Percentiles rank a stretch among this genome's conserved stretches.
These are phyloP conservation scores for Pseudopithomyces maydicus DNA, from an alignment of 2,329 filamentous ascomycete species.

Conservation along the genomic window DNA sequence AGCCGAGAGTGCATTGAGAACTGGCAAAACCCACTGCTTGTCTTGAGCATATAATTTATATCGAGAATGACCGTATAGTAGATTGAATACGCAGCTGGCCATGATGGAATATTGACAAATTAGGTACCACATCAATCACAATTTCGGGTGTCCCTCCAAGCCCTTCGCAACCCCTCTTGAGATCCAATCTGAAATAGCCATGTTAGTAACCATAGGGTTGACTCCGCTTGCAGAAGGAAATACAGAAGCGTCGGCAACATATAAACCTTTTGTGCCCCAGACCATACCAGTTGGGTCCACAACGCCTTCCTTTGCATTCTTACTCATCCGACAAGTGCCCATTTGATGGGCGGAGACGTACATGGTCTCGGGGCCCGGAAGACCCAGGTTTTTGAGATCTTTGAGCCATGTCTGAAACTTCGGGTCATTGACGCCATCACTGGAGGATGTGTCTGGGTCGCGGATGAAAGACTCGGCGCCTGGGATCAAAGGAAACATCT, in stretches of 20 bases:
- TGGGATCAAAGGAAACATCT: slow-evolving; percentile 72
- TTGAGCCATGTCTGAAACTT: slow-evolving; percentile 67
- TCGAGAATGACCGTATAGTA: no score
- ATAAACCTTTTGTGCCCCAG: slow-evolving; percentile 70
- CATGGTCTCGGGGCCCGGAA: slow-evolving; percentile 56
- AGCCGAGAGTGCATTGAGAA: no score
- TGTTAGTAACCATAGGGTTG: slow-evolving; percentile 80
- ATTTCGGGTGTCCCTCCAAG: slow-evolving; percentile 25
- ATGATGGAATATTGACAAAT: not conserved
- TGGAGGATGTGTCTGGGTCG: slow-evolving; percentile 19
- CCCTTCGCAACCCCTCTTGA: slow-evolving; percentile 34
- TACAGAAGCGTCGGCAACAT: slow-evolving; percentile 75
- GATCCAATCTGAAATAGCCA: slow-evolving; percentile 56
- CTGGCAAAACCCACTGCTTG: no score
- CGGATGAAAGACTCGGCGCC: slow-evolving; percentile 69
- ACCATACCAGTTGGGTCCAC: slow-evolving; percentile 54
- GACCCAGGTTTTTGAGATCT: slow-evolving; percentile 55
- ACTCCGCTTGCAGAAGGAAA: slow-evolving; percentile 79
- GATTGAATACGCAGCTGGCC: no score
- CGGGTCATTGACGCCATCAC: slow-evolving; percentile 60
- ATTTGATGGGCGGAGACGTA: slow-evolving; percentile 81
- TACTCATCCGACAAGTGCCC: slow-evolving; percentile 76
- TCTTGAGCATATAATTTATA: no score
- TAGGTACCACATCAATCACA: slow-evolving; percentile 16
- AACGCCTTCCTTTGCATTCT: slow-evolving; percentile 47